A percentile compares a stretch with the other conserved stretches of the same genome.
Evolutionary conservation across 176 grass and related monocot genomes (phyloP).

Genomic region (Phyllostachys edulis): DNA sequence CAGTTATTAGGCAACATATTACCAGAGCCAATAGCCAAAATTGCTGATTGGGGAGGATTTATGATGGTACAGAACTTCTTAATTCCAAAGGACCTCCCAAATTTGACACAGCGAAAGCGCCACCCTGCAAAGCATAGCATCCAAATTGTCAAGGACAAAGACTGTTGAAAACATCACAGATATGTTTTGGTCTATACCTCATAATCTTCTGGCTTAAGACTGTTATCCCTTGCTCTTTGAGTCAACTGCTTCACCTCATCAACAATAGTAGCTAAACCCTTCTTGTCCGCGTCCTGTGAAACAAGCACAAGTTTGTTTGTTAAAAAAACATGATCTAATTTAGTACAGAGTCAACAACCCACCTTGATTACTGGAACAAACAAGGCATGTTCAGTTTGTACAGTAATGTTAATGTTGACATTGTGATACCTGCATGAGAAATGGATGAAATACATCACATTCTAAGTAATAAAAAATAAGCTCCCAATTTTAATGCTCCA

Average conservation of each 20-base stretch:
- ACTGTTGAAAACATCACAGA: neutral
- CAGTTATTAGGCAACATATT: conserved; percentile 1
- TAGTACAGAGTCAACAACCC: conserved; percentile 17
- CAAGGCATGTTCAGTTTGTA: conserved; percentile 69
- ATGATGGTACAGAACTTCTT: conserved; percentile 82
- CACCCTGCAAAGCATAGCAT: conserved; percentile 46
- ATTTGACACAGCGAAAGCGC: conserved; percentile 69
- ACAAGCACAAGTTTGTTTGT: neutral
- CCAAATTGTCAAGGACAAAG: conserved; percentile 13
- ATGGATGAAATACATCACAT: too few relatives aligned
- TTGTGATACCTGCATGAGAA: too few relatives aligned
- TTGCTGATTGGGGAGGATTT: conserved; percentile 73
- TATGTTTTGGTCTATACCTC: conserved; percentile 41
- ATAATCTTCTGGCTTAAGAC: conserved; percentile 67
- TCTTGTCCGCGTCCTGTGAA: conserved; percentile 69
- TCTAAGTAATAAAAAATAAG: too few relatives aligned
- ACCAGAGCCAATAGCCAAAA: conserved; percentile 76
- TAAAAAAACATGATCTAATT: neutral
- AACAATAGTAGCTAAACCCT: conserved; percentile 61
- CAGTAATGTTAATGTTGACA: conserved; percentile 61
- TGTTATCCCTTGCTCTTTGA: conserved; percentile 65
- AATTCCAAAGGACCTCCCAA: conserved; percentile 79
- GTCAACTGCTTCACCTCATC: conserved; percentile 69
- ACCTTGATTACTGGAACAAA: conserved; percentile 79
- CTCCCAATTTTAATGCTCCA: too few relatives aligned